Conservation (phyloP, 192 early-diverging fungal genomes). For the Coemansia sp. region DNA sequence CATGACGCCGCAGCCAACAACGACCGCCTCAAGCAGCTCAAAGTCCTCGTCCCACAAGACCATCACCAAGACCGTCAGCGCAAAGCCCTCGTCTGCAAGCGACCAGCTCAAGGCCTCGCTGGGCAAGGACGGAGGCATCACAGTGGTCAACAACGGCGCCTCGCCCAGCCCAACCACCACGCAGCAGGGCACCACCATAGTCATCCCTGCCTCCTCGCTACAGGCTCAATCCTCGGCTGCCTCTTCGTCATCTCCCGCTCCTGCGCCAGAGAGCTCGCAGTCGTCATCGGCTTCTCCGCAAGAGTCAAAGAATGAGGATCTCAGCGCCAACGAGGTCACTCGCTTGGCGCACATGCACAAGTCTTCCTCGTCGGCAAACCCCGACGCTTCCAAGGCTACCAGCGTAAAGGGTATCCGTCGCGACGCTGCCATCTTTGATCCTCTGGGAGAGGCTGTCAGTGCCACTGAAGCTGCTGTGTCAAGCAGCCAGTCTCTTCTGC, state of each 20-base stretch:
- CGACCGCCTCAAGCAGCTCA: conserved; percentile 10
- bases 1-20: conserved; percentile 26
- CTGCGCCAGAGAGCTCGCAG: neutral
- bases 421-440: conserved; percentile 26
- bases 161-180: conserved; percentile 8
- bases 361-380: conserved; percentile 19
- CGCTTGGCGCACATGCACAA: conserved; percentile 30
- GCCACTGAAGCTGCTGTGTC: conserved; percentile 5
- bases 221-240: conserved; percentile 10
- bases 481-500: neutral
- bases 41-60: conserved; percentile 39
- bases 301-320: conserved; percentile 26
- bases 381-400: conserved; percentile 9
- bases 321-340: conserved; percentile 34
- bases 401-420: conserved; percentile 33
- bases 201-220: conserved; percentile 36
- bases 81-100: conserved; percentile 9
- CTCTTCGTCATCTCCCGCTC: conserved; percentile 10
- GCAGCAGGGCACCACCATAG: conserved; percentile 30
- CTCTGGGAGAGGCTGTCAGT: conserved; percentile 11
- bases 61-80: conserved; percentile 29
- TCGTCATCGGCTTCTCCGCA: conserved; percentile 11
- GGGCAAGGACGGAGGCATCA: conserved; percentile 51
- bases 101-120: conserved; percentile 36
- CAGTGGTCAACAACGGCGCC: conserved; percentile 27